Evolutionary conservation across 2,329 filamentous ascomycete genomes (phyloP).

Genomic region (Ophiostoma novo-ulmi): DNA sequence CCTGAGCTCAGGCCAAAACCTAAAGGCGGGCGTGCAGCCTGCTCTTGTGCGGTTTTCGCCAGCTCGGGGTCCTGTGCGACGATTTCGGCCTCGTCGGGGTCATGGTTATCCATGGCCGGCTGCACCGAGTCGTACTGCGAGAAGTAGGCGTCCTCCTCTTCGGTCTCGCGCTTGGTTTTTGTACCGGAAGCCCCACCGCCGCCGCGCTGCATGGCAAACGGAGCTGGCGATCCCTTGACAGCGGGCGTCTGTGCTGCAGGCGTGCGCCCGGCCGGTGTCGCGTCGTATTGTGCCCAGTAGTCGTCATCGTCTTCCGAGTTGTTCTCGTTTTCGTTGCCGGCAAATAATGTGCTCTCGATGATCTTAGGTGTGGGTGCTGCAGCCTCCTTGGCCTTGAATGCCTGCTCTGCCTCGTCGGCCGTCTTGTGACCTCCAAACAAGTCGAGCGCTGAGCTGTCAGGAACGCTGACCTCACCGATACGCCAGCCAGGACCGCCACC

Average conservation of each 20-base stretch:
- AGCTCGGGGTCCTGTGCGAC: constrained; percentile 35
- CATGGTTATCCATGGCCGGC: constrained; percentile 73
- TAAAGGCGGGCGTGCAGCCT: constrained; percentile 25
- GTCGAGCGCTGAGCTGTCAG: constrained; percentile 55
- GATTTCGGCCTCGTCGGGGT: constrained; percentile 60
- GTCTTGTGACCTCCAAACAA: constrained; percentile 47
- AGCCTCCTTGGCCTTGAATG: constrained; percentile 35
- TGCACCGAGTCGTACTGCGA: constrained; percentile 73
- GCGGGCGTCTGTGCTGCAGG: constrained; percentile 48
- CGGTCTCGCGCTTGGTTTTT: constrained; percentile 30
- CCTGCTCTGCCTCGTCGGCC: constrained; percentile 57
- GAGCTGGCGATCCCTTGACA: constrained; percentile 58
- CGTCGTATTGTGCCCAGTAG: constrained; percentile 76
- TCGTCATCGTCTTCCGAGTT: constrained; percentile 68
- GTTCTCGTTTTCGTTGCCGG: constrained; percentile 32
- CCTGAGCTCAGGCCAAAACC: background rate
- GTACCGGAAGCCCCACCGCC: constrained; percentile 19
- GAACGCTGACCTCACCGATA: constrained; percentile 61
- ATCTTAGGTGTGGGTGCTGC: background rate
- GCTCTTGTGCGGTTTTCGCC: constrained; percentile 26
- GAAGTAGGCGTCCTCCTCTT: constrained; percentile 66
- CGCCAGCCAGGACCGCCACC: constrained; percentile 63
- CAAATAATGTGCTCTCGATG: no score
- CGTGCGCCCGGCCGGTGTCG: constrained; percentile 52
- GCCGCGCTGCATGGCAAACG: constrained; percentile 33